These are phyloP conservation scores for Trichoderma gamsii DNA, from an alignment of 495 filamentous ascomycete genomes.

Conservation along the genomic window DNA sequence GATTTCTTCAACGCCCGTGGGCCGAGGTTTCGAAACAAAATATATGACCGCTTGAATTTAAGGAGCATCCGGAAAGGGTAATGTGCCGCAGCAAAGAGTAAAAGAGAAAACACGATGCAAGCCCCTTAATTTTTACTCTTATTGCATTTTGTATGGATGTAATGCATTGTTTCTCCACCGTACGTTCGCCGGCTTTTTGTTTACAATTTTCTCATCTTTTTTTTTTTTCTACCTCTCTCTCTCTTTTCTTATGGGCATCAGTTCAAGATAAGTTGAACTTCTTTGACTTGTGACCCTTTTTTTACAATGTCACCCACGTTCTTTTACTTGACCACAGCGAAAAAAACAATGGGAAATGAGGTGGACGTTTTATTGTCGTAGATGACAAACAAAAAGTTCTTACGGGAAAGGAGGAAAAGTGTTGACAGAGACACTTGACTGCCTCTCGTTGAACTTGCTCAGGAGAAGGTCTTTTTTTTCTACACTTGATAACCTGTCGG, in stretches of 20 bases:
- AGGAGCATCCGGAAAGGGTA: too few species aligned
- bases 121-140: neutral
- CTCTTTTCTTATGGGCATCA: neutral
- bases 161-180: neutral
- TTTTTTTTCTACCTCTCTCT: neutral
- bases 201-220: neutral
- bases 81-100: neutral
- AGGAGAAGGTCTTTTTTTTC: neutral
- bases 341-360: neutral
- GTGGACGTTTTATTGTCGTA: too few species aligned
- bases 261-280: neutral
- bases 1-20: neutral
- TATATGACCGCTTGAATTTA: neutral
- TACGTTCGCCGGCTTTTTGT: neutral
- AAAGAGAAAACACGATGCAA: neutral
- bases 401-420: neutral
- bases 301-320: neutral
- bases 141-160: neutral
- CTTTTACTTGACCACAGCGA: neutral
- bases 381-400: neutral
- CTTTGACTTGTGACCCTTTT: neutral
- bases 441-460: neutral
- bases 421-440: neutral
- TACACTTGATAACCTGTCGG: neutral
- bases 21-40: constrained; percentile 1